phyloP scores from a whole-genome alignment of 2,329 filamentous ascomycete species.

The Rutstroemia sp. region DNA sequence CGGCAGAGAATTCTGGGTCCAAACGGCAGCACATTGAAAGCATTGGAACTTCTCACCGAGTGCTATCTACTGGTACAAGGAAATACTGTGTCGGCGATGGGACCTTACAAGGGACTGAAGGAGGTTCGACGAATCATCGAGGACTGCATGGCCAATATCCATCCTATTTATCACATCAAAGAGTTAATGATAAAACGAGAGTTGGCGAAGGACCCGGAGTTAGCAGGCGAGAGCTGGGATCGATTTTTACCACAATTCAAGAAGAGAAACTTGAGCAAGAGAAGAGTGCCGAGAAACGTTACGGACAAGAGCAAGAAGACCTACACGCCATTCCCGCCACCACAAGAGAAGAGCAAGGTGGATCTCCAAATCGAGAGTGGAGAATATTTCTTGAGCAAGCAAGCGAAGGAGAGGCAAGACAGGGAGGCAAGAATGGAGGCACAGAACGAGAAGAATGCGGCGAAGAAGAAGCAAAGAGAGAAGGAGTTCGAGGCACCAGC shows the following conservation, averaged over 20 bases:
- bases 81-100: slow-evolving; percentile 90
- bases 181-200: slow-evolving; percentile 92
- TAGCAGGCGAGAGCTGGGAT: slow-evolving; percentile 88
- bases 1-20: slow-evolving; percentile 89
- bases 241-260: slow-evolving; percentile 96
- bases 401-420: slow-evolving; percentile 77
- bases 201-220: slow-evolving; percentile 78
- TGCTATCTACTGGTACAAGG: slow-evolving; percentile 95
- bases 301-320: slow-evolving; percentile 89
- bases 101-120: slow-evolving; percentile 86
- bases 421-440: slow-evolving; percentile 76
- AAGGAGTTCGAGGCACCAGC: slow-evolving; percentile 82
- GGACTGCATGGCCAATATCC: slow-evolving; percentile 95
- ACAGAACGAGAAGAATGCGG: slow-evolving; percentile 80
- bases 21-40: slow-evolving; percentile 86
- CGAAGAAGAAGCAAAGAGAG: slow-evolving; percentile 78
- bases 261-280: slow-evolving; percentile 80
- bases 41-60: slow-evolving; percentile 81
- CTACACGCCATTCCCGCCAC: slow-evolving; percentile 95
- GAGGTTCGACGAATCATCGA: slow-evolving; percentile 84
- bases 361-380: slow-evolving; percentile 96
- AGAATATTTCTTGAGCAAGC: slow-evolving; percentile 92
- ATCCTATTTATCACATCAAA: slow-evolving; percentile 88
- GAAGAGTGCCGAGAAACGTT: slow-evolving; percentile 74
- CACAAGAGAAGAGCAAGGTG: slow-evolving; percentile 98